Percentiles rank a stretch among this genome's conserved stretches.
phyloP scores from a whole-genome alignment of 805 yeast species.

The Metschnikowia shivogae region DNA sequence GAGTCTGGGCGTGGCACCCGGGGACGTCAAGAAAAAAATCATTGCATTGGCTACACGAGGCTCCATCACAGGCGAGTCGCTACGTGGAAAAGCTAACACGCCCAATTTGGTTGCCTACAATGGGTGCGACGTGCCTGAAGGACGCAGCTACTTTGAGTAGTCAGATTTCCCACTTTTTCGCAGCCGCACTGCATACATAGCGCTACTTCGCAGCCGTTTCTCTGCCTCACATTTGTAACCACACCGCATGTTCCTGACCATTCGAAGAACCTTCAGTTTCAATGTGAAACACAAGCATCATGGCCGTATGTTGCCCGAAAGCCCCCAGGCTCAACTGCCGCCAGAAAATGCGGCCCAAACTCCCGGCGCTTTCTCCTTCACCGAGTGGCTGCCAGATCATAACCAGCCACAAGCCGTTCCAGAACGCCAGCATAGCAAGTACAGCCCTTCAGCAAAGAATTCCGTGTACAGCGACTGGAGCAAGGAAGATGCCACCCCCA shows the following conservation, averaged over 20 bases:
- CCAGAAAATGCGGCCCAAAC: not conserved
- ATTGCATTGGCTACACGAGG: constrained; percentile 12
- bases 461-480: constrained; percentile 37
- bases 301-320: not conserved
- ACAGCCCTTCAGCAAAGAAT: not conserved
- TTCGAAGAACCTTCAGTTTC: constrained; percentile 1
- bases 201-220: constrained; percentile 1
- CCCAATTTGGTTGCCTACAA: constrained; percentile 18
- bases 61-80: constrained; percentile 4
- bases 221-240: constrained; percentile 2
- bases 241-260: constrained; percentile 3
- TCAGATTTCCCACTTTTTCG: not conserved
- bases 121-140: constrained; percentile 15
- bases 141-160: constrained; percentile 1
- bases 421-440: not conserved
- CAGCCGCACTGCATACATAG: constrained; percentile 4
- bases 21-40: constrained; percentile 10
- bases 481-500: constrained; percentile 40
- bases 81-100: constrained; percentile 10
- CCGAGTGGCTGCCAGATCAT: constrained; percentile 6
- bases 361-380: constrained; percentile 5
- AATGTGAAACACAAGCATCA: not conserved
- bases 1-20: constrained; percentile 13
- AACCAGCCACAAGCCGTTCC: not conserved
- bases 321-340: not conserved